phyloP scores from a whole-genome alignment of 306 rosid genomes.

The Crotalaria pallida region DNA sequence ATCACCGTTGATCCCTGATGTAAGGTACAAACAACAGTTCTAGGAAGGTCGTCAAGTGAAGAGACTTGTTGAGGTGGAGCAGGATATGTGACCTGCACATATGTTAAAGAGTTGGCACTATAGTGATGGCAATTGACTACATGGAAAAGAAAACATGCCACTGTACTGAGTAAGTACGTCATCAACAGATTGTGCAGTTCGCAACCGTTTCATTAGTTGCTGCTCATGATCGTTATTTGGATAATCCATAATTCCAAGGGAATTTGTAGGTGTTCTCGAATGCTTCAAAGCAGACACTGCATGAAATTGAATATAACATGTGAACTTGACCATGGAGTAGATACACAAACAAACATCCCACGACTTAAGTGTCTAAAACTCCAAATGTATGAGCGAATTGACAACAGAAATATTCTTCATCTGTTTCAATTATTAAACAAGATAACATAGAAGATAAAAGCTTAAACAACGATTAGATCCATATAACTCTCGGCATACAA shows the following conservation, averaged over 20 bases:
- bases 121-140: background rate
- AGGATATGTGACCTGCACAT: slow-evolving; percentile 37
- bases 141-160: slow-evolving; percentile 17
- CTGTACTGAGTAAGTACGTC: slow-evolving; percentile 32
- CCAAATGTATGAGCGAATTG: background rate
- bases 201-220: slow-evolving; percentile 48
- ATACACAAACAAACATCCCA: background rate
- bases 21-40: slow-evolving; percentile 33
- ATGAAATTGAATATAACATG: background rate
- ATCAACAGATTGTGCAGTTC: slow-evolving; percentile 43
- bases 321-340: slow-evolving; percentile 13
- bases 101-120: slow-evolving; percentile 3
- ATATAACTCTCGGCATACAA: background rate
- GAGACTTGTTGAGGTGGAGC: slow-evolving; percentile 26
- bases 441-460: background rate
- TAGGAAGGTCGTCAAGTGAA: slow-evolving; percentile 41
- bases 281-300: slow-evolving; percentile 55
- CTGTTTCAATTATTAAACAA: background rate
- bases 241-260: slow-evolving; percentile 50
- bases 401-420: background rate
- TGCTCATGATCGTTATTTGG: slow-evolving; percentile 35
- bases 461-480: background rate
- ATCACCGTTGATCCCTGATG: slow-evolving; percentile 37
- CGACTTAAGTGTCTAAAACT: background rate
- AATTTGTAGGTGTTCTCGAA: slow-evolving; percentile 37